Evolutionary conservation across 352 stramenopile species (phyloP).

Genomic region (Phytophthora sp.): DNA sequence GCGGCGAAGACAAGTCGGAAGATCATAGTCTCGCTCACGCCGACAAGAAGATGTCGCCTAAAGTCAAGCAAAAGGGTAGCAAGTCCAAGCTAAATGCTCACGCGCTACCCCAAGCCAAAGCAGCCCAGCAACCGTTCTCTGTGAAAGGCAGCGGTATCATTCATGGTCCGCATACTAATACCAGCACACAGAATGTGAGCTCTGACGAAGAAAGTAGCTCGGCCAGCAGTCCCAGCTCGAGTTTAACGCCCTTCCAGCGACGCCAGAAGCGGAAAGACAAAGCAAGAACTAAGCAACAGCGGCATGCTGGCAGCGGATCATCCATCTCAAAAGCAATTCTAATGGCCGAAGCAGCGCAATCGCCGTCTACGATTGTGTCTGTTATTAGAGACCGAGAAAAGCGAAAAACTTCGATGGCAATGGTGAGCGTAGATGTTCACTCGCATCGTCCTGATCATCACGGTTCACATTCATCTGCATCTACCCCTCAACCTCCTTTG

Average conservation of each 20-base stretch:
- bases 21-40: constrained; percentile 13
- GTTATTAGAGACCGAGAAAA: constrained; percentile 50
- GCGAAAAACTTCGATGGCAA: constrained; percentile 14
- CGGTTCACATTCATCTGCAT: constrained; percentile 21
- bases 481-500: constrained; percentile 40
- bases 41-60: constrained; percentile 31
- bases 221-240: constrained; percentile 31
- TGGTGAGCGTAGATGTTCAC: constrained; percentile 2
- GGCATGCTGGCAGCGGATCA: constrained; percentile 20
- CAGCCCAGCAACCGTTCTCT: constrained; percentile 20
- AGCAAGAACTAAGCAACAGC: constrained; percentile 50
- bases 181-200: constrained; percentile 18
- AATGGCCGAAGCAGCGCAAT: constrained; percentile 35
- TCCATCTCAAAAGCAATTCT: constrained; percentile 61
- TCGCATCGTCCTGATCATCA: constrained; percentile 21
- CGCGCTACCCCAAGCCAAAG: constrained; percentile 18
- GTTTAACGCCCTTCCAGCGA: constrained; percentile 52
- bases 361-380: constrained; percentile 7
- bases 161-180: constrained; percentile 4
- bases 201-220: constrained; percentile 26
- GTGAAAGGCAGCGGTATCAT: constrained; percentile 30
- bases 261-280: constrained; percentile 55
- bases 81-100: constrained; percentile 25
- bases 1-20: not conserved
- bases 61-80: constrained; percentile 40